Evolutionary conservation across 2,329 filamentous ascomycete species (phyloP), one percentile per base, ranked within the genome.

Genomic region (Orbilia ellipsospora): DNA sequence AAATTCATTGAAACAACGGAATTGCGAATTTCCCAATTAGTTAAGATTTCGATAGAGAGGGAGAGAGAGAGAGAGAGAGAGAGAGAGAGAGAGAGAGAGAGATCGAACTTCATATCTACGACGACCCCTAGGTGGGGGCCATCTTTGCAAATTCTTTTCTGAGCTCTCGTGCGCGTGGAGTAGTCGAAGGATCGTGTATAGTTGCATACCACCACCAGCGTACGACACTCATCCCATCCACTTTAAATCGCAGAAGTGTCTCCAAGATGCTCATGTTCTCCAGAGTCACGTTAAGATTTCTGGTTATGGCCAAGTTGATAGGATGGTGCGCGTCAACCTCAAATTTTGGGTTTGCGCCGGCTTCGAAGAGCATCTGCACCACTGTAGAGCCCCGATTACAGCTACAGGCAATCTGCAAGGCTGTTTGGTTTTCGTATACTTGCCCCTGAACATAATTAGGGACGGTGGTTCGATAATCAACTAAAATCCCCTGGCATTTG

Each of bases 191-290:
- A 23, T 23, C 23, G 23, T 23, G 23, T 2, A 23, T 23, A 23
- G 23, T 4, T 23, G 23, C 23, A 4, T 23, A 23, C 23, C 23
- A 23, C 31, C 26, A 42, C 20, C 12, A 6, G 1, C n/a, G 6
- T 2, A 28, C 8, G 12, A 42, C 5, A 4, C 13, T 12, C 4
- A 26, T 28, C 12, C 16, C 12, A 18, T 42, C 28, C 1, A 15
- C 28, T 16, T 28, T 28, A 42, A 7, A 7, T 28, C 54, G 54
- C 4, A 57, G 16, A 4, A 57, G 40, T 18, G 28, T 16, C 13
- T 57, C 54, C 12, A 57, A 8, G 16, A 57, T 40, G 23, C 8
- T 15, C n/a, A 57, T 40, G 18, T 57, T 40, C 13, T 57, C 28
- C 3, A 57, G 5, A 12, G 13, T 51, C 8, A 51, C 45, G 26